These are phyloP conservation scores for Sphaerulina musiva DNA, from an alignment of 2,329 filamentous ascomycete genomes.

Conservation along the genomic window DNA sequence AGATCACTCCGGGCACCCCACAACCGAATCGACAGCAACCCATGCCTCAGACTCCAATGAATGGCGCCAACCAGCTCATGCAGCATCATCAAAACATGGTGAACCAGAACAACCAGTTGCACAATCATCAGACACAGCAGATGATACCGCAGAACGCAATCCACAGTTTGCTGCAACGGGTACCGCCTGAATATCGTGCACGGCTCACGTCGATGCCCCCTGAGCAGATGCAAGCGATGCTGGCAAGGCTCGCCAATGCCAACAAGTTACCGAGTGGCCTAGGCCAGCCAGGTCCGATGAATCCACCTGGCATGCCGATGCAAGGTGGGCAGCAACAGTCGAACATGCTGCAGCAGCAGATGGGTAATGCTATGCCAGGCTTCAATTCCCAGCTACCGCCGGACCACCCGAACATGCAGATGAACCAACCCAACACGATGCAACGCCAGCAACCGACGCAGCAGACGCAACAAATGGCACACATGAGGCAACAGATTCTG, in stretches of 20 bases:
- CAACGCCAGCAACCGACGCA: conserved; percentile 10
- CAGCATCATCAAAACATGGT: conserved; percentile 32
- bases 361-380: conserved; percentile 18
- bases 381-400: conserved; percentile 20
- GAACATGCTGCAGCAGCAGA: conserved; percentile 14
- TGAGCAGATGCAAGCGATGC: conserved; percentile 12
- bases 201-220: conserved; percentile 16
- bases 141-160: conserved; percentile 11
- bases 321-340: conserved; percentile 5
- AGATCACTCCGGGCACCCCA: conserved; percentile 31
- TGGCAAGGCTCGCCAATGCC: conserved; percentile 11
- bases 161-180: conserved; percentile 9
- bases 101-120: conserved; percentile 33
- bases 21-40: conserved; percentile 30
- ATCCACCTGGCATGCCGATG: conserved; percentile 15
- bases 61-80: conserved; percentile 22
- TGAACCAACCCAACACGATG: conserved; percentile 9
- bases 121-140: conserved; percentile 24
- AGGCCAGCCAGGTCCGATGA: conserved; percentile 9
- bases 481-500: conserved; percentile 15
- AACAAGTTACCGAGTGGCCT: neutral
- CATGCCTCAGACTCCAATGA: conserved; percentile 24
- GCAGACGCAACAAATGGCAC: conserved; percentile 14
- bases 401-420: conserved; percentile 13
- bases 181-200: conserved; percentile 18